Evolutionary conservation across 176 grass and related monocot species (phyloP).

Genomic region (Chloris gayana): DNA sequence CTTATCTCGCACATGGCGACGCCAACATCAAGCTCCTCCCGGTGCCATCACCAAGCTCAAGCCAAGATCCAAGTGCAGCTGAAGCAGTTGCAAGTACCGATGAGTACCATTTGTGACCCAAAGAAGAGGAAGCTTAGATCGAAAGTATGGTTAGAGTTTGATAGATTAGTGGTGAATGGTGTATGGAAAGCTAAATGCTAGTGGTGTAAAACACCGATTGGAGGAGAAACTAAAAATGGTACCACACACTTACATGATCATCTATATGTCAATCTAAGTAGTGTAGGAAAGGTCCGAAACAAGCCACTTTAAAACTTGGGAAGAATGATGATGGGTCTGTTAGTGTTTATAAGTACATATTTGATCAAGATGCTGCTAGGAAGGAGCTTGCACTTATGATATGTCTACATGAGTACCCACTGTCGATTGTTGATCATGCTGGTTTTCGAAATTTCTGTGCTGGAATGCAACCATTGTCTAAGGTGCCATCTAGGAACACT

Average conservation of each 20-base stretch:
- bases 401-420: neutral
- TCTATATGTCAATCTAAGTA: neutral
- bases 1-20: too few relatives aligned
- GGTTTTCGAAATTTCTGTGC: neutral
- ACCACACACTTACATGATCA: neutral
- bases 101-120: too few relatives aligned
- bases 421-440: neutral
- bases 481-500: neutral
- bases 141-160: neutral
- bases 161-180: neutral
- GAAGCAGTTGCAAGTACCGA: too few relatives aligned
- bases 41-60: too few relatives aligned
- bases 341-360: neutral
- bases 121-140: neutral
- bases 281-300: neutral
- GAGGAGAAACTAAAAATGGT: neutral
- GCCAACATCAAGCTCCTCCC: too few relatives aligned
- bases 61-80: too few relatives aligned
- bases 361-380: neutral
- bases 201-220: neutral
- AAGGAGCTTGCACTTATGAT: neutral
- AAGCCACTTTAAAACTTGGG: neutral
- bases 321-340: neutral
- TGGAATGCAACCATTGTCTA: neutral
- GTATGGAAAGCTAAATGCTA: neutral